These are phyloP conservation scores for Pestalotiopsis fici DNA, from an alignment of 2,329 filamentous ascomycete genomes.

Conservation along the genomic window DNA sequence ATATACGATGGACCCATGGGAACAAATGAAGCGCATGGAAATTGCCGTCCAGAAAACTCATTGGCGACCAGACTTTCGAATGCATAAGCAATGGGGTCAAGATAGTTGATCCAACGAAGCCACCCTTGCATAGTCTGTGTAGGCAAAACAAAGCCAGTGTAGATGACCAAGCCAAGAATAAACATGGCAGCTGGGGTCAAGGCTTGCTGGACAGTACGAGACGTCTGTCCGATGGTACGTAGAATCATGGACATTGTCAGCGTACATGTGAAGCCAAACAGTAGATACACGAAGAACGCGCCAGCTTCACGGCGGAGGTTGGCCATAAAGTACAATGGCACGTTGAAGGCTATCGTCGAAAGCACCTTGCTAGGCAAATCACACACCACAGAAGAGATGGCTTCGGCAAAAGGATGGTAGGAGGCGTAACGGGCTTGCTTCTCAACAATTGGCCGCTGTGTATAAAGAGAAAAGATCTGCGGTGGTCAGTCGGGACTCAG, in stretches of 20 bases:
- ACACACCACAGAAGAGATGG: constrained; percentile 77
- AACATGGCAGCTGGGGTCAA: constrained; percentile 58
- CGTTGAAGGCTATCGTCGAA: constrained; percentile 73
- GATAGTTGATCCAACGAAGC: constrained; percentile 79
- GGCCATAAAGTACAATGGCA: constrained; percentile 83
- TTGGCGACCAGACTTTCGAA: constrained; percentile 82
- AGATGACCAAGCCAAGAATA: constrained; percentile 65
- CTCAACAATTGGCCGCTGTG: constrained; percentile 86
- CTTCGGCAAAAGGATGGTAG: constrained; percentile 88
- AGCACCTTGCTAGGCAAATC: constrained; percentile 79
- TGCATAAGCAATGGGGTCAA: constrained; percentile 75
- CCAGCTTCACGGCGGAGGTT: constrained; percentile 71
- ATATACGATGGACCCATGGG: constrained; percentile 59
- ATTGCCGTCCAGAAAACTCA: constrained; percentile 70
- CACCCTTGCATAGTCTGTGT: constrained; percentile 71
- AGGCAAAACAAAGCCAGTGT: constrained; percentile 69
- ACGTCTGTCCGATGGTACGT: constrained; percentile 72
- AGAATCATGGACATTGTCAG: constrained; percentile 84
- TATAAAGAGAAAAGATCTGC: constrained; percentile 79
- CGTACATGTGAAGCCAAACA: constrained; percentile 72
- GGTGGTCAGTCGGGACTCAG: constrained; percentile 52
- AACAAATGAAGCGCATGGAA: constrained; percentile 47
- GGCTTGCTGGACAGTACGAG: constrained; percentile 65
- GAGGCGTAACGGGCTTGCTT: constrained; percentile 85
- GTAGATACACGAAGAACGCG: constrained; percentile 79